phyloP scores from a whole-genome alignment of 179 eudicot species.

The Patellifolia procumbens region DNA sequence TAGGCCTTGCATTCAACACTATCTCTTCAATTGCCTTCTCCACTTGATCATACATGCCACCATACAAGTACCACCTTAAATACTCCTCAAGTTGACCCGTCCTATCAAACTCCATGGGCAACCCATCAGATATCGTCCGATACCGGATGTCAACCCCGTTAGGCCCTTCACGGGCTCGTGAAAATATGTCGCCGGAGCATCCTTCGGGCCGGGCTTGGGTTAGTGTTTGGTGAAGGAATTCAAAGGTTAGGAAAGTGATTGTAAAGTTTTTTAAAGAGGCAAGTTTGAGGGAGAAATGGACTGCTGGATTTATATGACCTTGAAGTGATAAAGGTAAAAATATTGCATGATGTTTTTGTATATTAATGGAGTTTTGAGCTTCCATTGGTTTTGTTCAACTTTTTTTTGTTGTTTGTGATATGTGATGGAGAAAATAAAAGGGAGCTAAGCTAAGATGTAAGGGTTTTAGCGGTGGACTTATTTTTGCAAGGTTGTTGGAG shows the following conservation, averaged over 20 bases:
- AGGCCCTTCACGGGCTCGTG: slow-evolving; percentile 32
- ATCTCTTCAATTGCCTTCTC: slow-evolving; percentile 24
- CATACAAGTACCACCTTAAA: slow-evolving; percentile 28
- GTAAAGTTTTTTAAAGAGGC: slow-evolving; percentile 60
- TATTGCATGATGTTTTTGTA: slow-evolving; percentile 47
- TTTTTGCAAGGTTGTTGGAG: background rate
- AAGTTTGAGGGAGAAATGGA: slow-evolving; percentile 63
- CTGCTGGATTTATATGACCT: slow-evolving; percentile 71
- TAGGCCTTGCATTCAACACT: slow-evolving; percentile 9
- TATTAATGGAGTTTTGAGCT: background rate
- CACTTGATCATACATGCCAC: slow-evolving; percentile 40
- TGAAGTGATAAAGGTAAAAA: slow-evolving; percentile 61
- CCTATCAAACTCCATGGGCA: slow-evolving; percentile 39
- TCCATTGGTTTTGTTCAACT: background rate
- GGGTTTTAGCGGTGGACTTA: background rate
- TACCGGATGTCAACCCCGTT: slow-evolving; percentile 58
- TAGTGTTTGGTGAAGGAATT: slow-evolving; percentile 49
- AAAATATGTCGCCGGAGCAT: slow-evolving; percentile 38
- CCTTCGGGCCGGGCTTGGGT: slow-evolving; percentile 20
- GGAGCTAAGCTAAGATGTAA: background rate
- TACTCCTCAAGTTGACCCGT: slow-evolving; percentile 17
- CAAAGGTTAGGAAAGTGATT: slow-evolving; percentile 70
- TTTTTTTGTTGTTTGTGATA: background rate
- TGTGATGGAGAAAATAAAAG: background rate
- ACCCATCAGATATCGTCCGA: slow-evolving; percentile 33